A percentile compares a stretch with the other conserved stretches of the same genome.
Conservation (phyloP, 108 stramenopile genomes). For the Fistulifera pelliculosa region DNA sequence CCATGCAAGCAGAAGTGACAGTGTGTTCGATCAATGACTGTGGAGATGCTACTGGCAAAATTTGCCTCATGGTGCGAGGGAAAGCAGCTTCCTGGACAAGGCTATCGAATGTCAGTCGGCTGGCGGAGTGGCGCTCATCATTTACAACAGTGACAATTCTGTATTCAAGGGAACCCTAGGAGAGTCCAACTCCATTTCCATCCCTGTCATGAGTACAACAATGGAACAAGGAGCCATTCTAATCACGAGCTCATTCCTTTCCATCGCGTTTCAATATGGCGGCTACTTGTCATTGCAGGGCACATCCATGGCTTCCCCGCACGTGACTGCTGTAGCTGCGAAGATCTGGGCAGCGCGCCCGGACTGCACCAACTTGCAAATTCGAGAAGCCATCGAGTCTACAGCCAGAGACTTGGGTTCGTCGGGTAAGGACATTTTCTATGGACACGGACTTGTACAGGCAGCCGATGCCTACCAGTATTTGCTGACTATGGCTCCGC, state of each 20-base stretch:
- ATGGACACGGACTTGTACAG: neutral
- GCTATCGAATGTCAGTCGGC: neutral
- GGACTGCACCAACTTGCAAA: neutral
- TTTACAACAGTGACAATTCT: neutral
- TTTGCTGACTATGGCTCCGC: neutral
- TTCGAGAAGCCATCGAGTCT: neutral
- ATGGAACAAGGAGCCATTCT: neutral
- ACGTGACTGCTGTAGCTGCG: slow-evolving; percentile 45
- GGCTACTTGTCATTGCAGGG: slow-evolving; percentile 3
- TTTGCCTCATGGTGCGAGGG: neutral
- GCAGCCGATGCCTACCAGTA: neutral
- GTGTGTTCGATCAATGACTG: neutral
- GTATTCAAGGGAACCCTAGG: neutral
- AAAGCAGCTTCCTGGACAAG: slow-evolving; percentile 2
- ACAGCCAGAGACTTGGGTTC: neutral
- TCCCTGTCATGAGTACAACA: neutral
- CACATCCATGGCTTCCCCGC: slow-evolving; percentile 24
- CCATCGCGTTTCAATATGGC: neutral
- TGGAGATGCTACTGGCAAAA: neutral
- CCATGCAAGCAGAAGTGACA: neutral
- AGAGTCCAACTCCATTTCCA: neutral
- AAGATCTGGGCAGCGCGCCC: slow-evolving; percentile 1
- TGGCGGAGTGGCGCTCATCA: neutral
- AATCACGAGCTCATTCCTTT: neutral
- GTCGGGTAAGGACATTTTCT: neutral